Conservation (phyloP, 2,329 filamentous ascomycete genomes). For the Aspergillus japonicus region DNA sequence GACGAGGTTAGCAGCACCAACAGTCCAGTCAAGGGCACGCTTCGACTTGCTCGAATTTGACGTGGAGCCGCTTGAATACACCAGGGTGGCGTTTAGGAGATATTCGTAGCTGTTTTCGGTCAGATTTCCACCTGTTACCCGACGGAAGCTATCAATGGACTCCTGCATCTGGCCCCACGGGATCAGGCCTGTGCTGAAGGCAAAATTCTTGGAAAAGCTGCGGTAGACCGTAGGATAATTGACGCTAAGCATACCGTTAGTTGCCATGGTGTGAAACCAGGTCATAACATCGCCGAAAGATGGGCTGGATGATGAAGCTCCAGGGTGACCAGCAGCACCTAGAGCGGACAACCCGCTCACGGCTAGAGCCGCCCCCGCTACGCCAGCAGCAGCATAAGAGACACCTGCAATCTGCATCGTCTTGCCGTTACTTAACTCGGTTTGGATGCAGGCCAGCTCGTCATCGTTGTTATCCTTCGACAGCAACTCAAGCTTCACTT, state of each 20-base stretch:
- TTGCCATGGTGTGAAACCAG: slow-evolving; percentile 90
- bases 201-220: slow-evolving; percentile 90
- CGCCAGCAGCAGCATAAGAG: slow-evolving; percentile 77
- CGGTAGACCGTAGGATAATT: slow-evolving; percentile 83
- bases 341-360: slow-evolving; percentile 71
- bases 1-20: slow-evolving; percentile 48
- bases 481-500: slow-evolving; percentile 75
- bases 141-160: slow-evolving; percentile 80
- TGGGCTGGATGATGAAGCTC: slow-evolving; percentile 68
- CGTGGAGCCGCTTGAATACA: slow-evolving; percentile 63
- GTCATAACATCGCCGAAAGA: slow-evolving; percentile 81
- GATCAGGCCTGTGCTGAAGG: slow-evolving; percentile 81
- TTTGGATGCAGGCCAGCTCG: slow-evolving; percentile 77
- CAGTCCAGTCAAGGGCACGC: slow-evolving; percentile 53
- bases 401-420: slow-evolving; percentile 72
- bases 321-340: slow-evolving; percentile 59
- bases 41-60: slow-evolving; percentile 50
- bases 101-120: slow-evolving; percentile 74
- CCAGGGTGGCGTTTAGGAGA: slow-evolving; percentile 72
- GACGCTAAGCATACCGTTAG: slow-evolving; percentile 95
- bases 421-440: slow-evolving; percentile 82
- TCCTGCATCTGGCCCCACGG: slow-evolving; percentile 77
- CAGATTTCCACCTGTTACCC: slow-evolving; percentile 79
- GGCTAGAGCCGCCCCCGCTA: slow-evolving; percentile 79
- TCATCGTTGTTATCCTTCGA: slow-evolving; percentile 56